Evolutionary conservation across 257 asterid species (phyloP), one percentile per base, ranked within the genome.

Genomic region (Fraxinus excelsior): DNA sequence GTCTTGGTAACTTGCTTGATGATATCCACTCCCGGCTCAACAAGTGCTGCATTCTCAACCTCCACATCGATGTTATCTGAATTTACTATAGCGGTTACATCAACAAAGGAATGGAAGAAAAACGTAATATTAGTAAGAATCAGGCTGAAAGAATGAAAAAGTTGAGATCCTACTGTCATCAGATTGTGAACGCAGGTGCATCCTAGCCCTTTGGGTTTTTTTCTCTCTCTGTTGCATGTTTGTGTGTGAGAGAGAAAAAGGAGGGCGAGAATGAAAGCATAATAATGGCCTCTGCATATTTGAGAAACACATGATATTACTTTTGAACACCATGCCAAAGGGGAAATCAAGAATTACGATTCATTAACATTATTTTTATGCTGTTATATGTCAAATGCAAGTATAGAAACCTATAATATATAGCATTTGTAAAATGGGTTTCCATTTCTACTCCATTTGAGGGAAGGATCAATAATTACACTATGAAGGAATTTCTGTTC

Each of bases 1-100:
- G 86, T 76, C 76, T 65, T 85, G 5, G 79, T 86, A 68, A 62
- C 74, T 1, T 81, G 78, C 74, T 85, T 87, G 19, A 81, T 69
- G 37, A 74, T 44, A 67, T 82, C 87, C 26, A 37, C 29, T 11
- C 68, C 81, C 6, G 71, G 71, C 42, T 79, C 85, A 19, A 23
- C 53, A 49, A 26, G 68, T 31, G 83, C 82, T 37, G 74, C 78
- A 14, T 75, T 75, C 77, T 84, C 81, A 51, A 80, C 80, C 82
- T 80, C 87, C 31, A 72, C 42, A 44, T 77, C 79, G 44, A 80
- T 77, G 82, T 73, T 76, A 53, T 84, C 86, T 82, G 78, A 83
- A 51, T 79, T 78, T 72, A 38, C 83, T 73, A 80, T 38, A 71
- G 66, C 53, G 65, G 11, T 31, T 49, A 37, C 34, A 65, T 34